A percentile compares a stretch with the other conserved stretches of the same genome.
These are phyloP conservation scores for Lactarius evosmus DNA, from an alignment of 768 basidiomycete genomes.

Conservation along the genomic window DNA sequence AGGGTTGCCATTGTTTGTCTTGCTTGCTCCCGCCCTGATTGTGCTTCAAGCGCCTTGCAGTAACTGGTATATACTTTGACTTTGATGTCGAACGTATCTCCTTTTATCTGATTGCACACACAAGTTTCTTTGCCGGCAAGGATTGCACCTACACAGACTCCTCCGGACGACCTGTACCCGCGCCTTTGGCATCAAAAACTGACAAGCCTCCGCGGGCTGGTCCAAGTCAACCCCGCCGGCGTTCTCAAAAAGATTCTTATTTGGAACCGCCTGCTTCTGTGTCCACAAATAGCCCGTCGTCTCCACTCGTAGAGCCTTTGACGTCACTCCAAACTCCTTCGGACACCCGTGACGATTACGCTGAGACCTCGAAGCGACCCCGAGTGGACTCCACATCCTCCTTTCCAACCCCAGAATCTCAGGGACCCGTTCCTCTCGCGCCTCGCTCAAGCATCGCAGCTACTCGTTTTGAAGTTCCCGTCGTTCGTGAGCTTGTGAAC, in stretches of 20 bases:
- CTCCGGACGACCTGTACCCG: slow-evolving; percentile 74
- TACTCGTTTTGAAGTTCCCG: slow-evolving; percentile 24
- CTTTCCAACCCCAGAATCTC: slow-evolving; percentile 10
- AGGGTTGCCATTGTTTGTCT: slow-evolving; percentile 31
- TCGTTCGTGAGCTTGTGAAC: slow-evolving; percentile 29
- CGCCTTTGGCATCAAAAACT: slow-evolving; percentile 40
- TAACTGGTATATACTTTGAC: slow-evolving; percentile 55
- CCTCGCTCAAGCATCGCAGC: slow-evolving; percentile 14
- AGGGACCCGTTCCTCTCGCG: background rate
- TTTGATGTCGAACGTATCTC: slow-evolving; percentile 12
- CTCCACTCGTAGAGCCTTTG: slow-evolving; percentile 9
- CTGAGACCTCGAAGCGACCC: slow-evolving; percentile 14
- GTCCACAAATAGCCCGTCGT: slow-evolving; percentile 6
- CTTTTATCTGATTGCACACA: slow-evolving; percentile 22
- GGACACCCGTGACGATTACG: slow-evolving; percentile 30
- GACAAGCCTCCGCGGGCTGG: slow-evolving; percentile 19
- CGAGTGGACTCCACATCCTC: slow-evolving; percentile 13
- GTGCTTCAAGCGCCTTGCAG: slow-evolving; percentile 63
- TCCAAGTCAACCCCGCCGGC: slow-evolving; percentile 20
- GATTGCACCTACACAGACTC: slow-evolving; percentile 78
- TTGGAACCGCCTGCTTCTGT: slow-evolving; percentile 16
- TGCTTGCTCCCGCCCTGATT: slow-evolving; percentile 14
- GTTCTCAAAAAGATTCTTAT: slow-evolving; percentile 9
- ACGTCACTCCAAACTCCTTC: slow-evolving; percentile 29
- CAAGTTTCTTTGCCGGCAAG: slow-evolving; percentile 78